A percentile compares a stretch with the other conserved stretches of the same genome.
phyloP scores from a whole-genome alignment of 2,329 filamentous ascomycete species.

The Raffaelea albimanens region DNA sequence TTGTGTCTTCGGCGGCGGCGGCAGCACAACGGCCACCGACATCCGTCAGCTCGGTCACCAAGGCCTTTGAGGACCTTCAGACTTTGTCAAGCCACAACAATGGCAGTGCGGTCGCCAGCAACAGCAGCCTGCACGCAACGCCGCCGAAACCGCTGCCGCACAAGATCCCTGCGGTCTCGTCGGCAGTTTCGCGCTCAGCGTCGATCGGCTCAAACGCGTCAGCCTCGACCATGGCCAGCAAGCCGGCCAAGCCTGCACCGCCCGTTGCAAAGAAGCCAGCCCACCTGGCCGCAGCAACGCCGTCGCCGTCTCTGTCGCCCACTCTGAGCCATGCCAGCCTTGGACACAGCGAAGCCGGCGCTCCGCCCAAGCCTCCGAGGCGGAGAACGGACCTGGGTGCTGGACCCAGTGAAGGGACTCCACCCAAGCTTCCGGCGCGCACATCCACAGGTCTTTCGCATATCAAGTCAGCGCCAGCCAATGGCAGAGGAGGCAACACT shows the following conservation, averaged over 20 bases:
- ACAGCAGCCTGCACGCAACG: neutral
- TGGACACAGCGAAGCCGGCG: neutral
- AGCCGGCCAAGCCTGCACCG: conserved; percentile 32
- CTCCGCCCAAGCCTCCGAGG: conserved; percentile 2
- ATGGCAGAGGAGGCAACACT: conserved; percentile 14
- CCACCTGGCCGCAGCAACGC: conserved; percentile 32
- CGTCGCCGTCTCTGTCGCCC: conserved; percentile 13
- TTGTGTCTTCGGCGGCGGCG: neutral
- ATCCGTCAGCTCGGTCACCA: conserved; percentile 7
- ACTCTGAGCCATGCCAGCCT: conserved; percentile 6
- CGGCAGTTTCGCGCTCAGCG: conserved; percentile 12
- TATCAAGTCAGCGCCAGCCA: conserved; percentile 4
- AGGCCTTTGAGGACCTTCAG: conserved; percentile 10
- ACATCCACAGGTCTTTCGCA: conserved; percentile 14
- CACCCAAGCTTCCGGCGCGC: conserved; percentile 16
- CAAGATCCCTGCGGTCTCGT: too few relatives aligned
- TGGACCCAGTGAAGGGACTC: neutral
- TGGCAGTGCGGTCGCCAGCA: neutral
- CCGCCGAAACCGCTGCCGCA: neutral
- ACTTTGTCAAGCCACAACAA: neutral
- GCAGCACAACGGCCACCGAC: neutral
- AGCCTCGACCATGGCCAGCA: conserved; percentile 13
- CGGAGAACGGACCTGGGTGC: conserved; percentile 3
- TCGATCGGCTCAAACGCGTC: conserved; percentile 24
- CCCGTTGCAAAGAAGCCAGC: conserved; percentile 56